phyloP scores from a whole-genome alignment of 2,329 filamentous ascomycete species.

The Scleromitrula shiraiana region DNA sequence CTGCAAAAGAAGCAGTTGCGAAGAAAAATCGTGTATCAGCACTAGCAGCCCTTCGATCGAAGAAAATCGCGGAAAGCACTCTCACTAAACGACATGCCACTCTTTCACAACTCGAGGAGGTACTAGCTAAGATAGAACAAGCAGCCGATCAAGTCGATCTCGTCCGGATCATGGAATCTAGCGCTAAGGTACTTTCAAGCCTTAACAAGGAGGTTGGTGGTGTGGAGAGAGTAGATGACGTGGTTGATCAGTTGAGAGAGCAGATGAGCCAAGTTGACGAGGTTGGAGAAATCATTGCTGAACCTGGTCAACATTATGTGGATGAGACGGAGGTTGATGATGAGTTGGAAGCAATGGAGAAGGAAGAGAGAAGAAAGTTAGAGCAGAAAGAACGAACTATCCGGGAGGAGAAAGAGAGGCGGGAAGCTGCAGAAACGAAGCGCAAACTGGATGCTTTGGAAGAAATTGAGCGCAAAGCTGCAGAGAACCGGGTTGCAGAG shows the following conservation, averaged over 20 bases:
- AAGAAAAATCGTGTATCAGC: conserved; percentile 69
- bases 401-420: conserved; percentile 23
- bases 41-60: conserved; percentile 69
- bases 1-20: conserved; percentile 62
- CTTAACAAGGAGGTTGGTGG: conserved; percentile 75
- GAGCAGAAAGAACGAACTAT: conserved; percentile 30
- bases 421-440: conserved; percentile 26
- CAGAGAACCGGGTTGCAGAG: conserved; percentile 9
- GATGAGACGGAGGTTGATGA: conserved; percentile 84
- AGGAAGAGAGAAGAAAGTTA: conserved; percentile 37
- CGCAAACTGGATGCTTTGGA: conserved; percentile 23
- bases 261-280: conserved; percentile 81
- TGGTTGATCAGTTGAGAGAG: conserved; percentile 67
- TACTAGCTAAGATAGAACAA: conserved; percentile 75
- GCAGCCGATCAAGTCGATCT: conserved; percentile 79
- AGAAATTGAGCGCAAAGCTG: conserved; percentile 19
- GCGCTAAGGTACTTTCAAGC: conserved; percentile 60
- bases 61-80: conserved; percentile 71
- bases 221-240: conserved; percentile 63
- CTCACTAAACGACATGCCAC: conserved; percentile 65
- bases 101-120: conserved; percentile 73
- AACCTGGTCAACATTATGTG: conserved; percentile 45
- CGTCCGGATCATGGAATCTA: conserved; percentile 73
- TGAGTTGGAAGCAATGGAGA: conserved; percentile 68
- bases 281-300: conserved; percentile 67